Base-by-base conservation (phyloP, 768 basidiomycete genomes). In the Hortiboletus campestris region DNA sequence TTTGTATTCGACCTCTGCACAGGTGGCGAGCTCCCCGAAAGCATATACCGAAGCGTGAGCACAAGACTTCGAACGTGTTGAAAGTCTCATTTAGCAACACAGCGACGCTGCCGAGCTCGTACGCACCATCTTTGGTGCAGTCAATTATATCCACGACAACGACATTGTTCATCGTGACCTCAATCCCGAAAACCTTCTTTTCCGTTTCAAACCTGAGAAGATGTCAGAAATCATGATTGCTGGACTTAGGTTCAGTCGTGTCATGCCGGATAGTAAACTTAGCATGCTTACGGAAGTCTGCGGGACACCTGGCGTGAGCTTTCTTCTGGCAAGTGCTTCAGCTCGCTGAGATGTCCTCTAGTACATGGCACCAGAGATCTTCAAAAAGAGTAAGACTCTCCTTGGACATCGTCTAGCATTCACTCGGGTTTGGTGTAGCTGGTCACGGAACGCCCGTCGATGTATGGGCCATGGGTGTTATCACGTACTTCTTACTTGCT, bases 361-460 rank as follows among this genome's bases (percentile, higher is more conserved):
- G 81, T 95, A 95, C 71, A 94, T 93, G 89, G 91, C 96, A 3
- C 95, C 95, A 0, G 95, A 99, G 71, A 96, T 97, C 59, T 96
- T 96, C 79, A 84, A 86, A 71, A 94, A 92, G 73, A 84, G 89
- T 92, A 58, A 38, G 84, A 73, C 3, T 16, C 47, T 47, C 38
- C 6, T 48, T 44, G n/a, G 10, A 13, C 8, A 32, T 25, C 14
- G 11, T 45, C n/a, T 9, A 8, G 9, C 22, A 53, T 38, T 41
- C 32, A 41, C 40, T 60, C 47, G 59, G 28, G 14, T 17, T 29
- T 29, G 12, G 42, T 50, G 31, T 66, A 90, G 89, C 86, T 52
- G 96, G 96, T 5, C 96, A 99, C 65, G 84, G 89, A 39, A 97
- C 91, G 74, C 94, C 95, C 10, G 95, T 97, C 17, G 96, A 96